A percentile compares a stretch with the other conserved stretches of the same genome.
phyloP scores from a whole-genome alignment of 73 alveolate species.

The Symbiodinium pilosum region DNA sequence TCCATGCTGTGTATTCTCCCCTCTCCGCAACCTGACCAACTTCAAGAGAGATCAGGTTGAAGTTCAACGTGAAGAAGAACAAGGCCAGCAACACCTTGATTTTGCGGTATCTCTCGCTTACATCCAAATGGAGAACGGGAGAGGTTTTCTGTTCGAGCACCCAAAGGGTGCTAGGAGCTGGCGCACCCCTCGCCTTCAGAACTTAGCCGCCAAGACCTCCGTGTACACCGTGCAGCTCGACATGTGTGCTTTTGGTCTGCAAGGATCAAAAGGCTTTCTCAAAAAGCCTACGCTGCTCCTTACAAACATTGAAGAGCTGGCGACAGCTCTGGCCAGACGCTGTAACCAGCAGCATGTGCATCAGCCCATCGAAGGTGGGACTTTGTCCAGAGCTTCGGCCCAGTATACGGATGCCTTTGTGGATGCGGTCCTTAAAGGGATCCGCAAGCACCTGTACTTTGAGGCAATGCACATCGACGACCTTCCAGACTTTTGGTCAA shows the following conservation, averaged over 20 bases:
- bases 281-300: background rate
- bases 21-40: background rate
- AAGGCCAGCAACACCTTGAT: background rate
- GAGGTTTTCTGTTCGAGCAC: constrained; percentile 25
- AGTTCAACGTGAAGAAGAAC: background rate
- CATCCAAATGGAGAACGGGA: background rate
- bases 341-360: background rate
- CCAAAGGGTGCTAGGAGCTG: background rate
- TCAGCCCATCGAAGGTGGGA: background rate
- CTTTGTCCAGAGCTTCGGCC: background rate
- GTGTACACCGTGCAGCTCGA: background rate
- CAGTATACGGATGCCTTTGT: background rate
- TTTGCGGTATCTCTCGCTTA: background rate
- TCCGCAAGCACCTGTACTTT: background rate
- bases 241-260: background rate
- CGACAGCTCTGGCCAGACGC: background rate
- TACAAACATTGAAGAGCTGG: background rate
- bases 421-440: background rate
- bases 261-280: background rate
- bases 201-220: background rate
- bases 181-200: background rate
- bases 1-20: background rate
- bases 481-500: background rate
- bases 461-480: background rate
- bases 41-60: background rate